A percentile compares a stretch with the other conserved stretches of the same genome.
phyloP scores from a whole-genome alignment of 1,284 basidiomycete species.

The Ustilago hordei region DNA sequence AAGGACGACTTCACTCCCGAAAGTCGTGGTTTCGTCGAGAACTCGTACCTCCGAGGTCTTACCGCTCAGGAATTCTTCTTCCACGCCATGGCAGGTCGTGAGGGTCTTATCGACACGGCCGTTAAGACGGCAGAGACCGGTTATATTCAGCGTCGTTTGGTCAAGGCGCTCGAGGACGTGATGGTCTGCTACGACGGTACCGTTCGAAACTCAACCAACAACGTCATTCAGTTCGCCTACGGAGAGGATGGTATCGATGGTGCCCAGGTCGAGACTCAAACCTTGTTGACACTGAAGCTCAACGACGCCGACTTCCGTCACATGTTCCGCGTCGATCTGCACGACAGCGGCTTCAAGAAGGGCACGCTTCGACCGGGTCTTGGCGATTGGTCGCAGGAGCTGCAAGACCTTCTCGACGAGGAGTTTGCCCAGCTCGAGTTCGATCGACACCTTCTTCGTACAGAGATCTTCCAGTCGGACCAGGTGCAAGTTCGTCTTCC shows the following conservation, averaged over 20 bases:
- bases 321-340: slow-evolving; percentile 91
- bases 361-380: slow-evolving; percentile 93
- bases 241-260: slow-evolving; percentile 99
- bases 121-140: slow-evolving; percentile 99
- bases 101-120: slow-evolving; percentile 98
- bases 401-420: slow-evolving; percentile 90
- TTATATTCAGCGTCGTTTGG: slow-evolving; percentile 96
- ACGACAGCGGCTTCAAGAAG: slow-evolving; percentile 71
- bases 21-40: slow-evolving; percentile 98
- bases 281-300: slow-evolving; percentile 86
- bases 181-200: slow-evolving; percentile 98
- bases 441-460: slow-evolving; percentile 82
- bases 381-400: slow-evolving; percentile 83
- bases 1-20: slow-evolving; percentile 99
- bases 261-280: slow-evolving; percentile 95
- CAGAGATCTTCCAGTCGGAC: slow-evolving; percentile 81
- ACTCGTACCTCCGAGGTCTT: slow-evolving; percentile 96
- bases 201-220: slow-evolving; percentile 84
- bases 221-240: slow-evolving; percentile 92
- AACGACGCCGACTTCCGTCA: slow-evolving; percentile 87
- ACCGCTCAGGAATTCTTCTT: slow-evolving; percentile 99
- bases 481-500: slow-evolving; percentile 76
- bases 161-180: slow-evolving; percentile 97
- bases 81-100: slow-evolving; percentile 99
- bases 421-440: slow-evolving; percentile 83